Evolutionary conservation across 2,329 filamentous ascomycete species (phyloP), one percentile per base, ranked within the genome.

Genomic region (Colletotrichum tanaceti): DNA sequence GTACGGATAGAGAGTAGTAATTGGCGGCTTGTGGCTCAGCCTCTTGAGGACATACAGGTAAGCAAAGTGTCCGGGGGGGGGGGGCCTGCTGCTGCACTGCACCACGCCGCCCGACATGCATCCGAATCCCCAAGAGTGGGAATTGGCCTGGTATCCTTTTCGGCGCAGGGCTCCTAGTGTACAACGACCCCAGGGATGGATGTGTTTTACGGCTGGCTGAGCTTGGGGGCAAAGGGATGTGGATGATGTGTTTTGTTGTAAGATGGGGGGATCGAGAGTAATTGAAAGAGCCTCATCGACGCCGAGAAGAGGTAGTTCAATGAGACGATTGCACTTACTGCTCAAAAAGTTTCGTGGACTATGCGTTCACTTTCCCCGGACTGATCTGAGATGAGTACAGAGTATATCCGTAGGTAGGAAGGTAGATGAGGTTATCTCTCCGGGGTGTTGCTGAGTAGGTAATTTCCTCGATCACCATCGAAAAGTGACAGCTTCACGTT

Each of bases 401-500:
- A 53, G 7, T 32, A 32, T 32, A 32, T 32, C 28, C 28, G 28
- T 9, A 32, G 5, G 9, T 32, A 32, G 28, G 9, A 9, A 32
- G 28, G 52, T 38, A 63, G 62, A 65, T 68, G 47, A 68, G 65
- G 55, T 44, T 68, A 50, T 65, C 62, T 63, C 58, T 59, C 57
- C 52, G 63, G 44, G 44, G 54, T 50, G 41, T 53, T 47, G 60
- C 57, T 32, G 28, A 32, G 28, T 58, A 52, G 38, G 65, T 66
- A 69, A 69, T 69, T 69, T 69, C 62, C 62, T 55, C 28, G 20
- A 55, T 60, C 55, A 58, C 35, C 57, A 28, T 68, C 32, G 28
- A 18, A 69, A 66, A 61, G 66, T 69, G 62, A 69, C 66, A 65
- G 62, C 66, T 65, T 68, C 65, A 44, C 62, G 14, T 44, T 68